Base-by-base conservation (phyloP, 1,139 yeast genomes). In the Zygoascus sp. region DNA sequence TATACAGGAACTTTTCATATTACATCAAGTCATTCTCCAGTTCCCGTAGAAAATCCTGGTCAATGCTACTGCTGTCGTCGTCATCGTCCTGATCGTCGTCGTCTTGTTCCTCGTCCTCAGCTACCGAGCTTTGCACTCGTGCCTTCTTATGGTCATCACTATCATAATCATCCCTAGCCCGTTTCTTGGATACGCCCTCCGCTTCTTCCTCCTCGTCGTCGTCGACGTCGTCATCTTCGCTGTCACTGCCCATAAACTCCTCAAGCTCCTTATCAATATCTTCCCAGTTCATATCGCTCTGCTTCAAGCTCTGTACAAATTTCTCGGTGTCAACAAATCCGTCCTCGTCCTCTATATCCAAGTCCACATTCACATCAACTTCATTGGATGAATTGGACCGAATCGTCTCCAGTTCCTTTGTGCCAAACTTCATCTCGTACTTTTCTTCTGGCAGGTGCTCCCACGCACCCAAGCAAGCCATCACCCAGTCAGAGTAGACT, bases 401-500 rank as follows among this genome's bases (percentile, higher is more conserved):
- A n/a, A 25, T 35, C 30, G 27, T 44, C 36, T 40, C 50, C 19
- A 44, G 36, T 32, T 52, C 44, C 16, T 42, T 40, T 19, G 32
- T 40, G 19, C 34, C 37, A n/a, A 47, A 40, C 25, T 70, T 66
- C n/a, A 89, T 68, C 44, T 74, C 65, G 61, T 74, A 89, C 7
- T 76, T 79, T 2, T 64, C 70, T 57, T 85, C 95, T 25, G 82
- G 80, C 0, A 81, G 81, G 46, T 76, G 77, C 45, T 72, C 70
- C 97, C 98, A 92, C 16, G 74, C 67, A 13, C 89, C 81, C 54
- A 92, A 73, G 62, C 96, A 86, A 20, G 85, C 82, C 68, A 89
- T 89, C 3, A 92, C 67, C 98, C 98, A 92, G 60, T 85, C 94
- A 1, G 95, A 89, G 58, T 81, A 83, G n/a, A 92, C 96, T 27